Evolutionary conservation across 2,329 filamentous ascomycete genomes (phyloP), one percentile per base, ranked within the genome.

Genomic region (Bertia moriformis): DNA sequence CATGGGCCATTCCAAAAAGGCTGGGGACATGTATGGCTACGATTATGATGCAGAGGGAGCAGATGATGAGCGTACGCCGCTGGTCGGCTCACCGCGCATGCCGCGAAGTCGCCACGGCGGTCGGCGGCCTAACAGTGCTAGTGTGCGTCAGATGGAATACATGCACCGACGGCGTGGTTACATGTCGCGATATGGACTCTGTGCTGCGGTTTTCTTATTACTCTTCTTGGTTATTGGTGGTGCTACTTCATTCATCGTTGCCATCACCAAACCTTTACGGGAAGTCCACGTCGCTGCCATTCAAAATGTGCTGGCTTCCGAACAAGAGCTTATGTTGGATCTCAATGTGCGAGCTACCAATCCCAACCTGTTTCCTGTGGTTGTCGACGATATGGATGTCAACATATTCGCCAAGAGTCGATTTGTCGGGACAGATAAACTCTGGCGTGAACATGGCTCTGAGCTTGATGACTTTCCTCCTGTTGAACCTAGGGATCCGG

Each of bases 281-380:
- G 65, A 73, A 44, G 67, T 81, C 24, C 56, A 64, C 19, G 63
- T 81, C 32, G 57, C 64, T 33, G 66, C 69, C 41, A 73, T 82
- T 40, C 66, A 72, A 40, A 78, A 79, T 41, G 74, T 82, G 4
- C 62, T 82, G 19, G 75, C 75, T 2, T 78, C 71, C 35, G 73
- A 80, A 51, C 71, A 80, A 50, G 76, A 81, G 50, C 64, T 82
- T n/a, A 80, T 82, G 66, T 56, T 82, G 41, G 77, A 82, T 52
- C 56, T 82, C 24, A 59, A 73, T 27, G 74, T 82, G 14, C 64
- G 67, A 39, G 76, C 77, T 0, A 53, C 75, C 40, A 82, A 82
- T 46, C 74, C 76, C 0, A 82, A 81, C 47, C 63, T 79, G 19
- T 68, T 81, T 43, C 63, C 71, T 3, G 69, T 82, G 37, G 71